A percentile compares a stretch with the other conserved stretches of the same genome.
These are phyloP conservation scores for Tylopilus sp. DNA, from an alignment of 1,284 basidiomycete species.

Conservation along the genomic window DNA sequence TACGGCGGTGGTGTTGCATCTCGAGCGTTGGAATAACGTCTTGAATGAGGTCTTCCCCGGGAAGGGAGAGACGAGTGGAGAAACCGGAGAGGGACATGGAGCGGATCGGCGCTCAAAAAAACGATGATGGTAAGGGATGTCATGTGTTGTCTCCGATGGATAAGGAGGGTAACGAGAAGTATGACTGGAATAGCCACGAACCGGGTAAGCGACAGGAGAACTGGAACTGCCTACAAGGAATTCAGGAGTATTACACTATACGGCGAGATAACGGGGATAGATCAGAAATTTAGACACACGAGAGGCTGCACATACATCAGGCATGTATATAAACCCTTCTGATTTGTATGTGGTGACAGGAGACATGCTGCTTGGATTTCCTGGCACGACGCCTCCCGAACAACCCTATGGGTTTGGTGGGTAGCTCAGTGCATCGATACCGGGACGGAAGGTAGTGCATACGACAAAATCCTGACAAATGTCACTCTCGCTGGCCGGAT, in stretches of 20 bases:
- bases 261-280: not conserved
- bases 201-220: slow-evolving; percentile 33
- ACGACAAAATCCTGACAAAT: slow-evolving; percentile 11
- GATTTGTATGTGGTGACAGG: not conserved
- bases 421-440: not conserved
- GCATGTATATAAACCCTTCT: slow-evolving; percentile 29
- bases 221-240: slow-evolving; percentile 32
- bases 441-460: slow-evolving; percentile 7
- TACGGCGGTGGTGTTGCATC: slow-evolving; percentile 21
- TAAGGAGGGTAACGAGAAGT: slow-evolving; percentile 12
- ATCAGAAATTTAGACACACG: not conserved
- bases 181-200: slow-evolving; percentile 29
- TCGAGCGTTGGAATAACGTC: slow-evolving; percentile 29
- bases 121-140: slow-evolving; percentile 9
- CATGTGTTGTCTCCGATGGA: slow-evolving; percentile 1
- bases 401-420: slow-evolving; percentile 14
- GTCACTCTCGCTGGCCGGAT: not conserved
- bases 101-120: slow-evolving; percentile 18
- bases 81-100: slow-evolving; percentile 13
- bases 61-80: slow-evolving; percentile 16
- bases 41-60: slow-evolving; percentile 25
- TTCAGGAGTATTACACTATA: slow-evolving; percentile 27
- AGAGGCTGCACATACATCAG: slow-evolving; percentile 18
- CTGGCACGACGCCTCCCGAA: not conserved
- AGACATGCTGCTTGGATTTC: not conserved